Conservation (phyloP, 345 rosid genomes). For the Ceriops tagal region DNA sequence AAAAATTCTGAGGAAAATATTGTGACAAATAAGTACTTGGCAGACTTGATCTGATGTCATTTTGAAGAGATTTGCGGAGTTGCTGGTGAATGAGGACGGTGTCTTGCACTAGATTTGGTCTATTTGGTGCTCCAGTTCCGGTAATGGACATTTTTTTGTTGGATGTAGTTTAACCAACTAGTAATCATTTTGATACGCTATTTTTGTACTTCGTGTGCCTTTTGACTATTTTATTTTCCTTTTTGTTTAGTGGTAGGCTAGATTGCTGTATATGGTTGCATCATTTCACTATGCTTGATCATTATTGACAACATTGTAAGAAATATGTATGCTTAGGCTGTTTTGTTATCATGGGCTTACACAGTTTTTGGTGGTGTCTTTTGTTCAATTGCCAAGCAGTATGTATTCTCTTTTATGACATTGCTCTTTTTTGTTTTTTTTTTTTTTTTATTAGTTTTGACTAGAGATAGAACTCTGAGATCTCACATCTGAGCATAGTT, state of each 20-base stretch:
- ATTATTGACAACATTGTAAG: neutral
- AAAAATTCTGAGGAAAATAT: too few relatives aligned
- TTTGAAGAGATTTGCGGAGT: too few relatives aligned
- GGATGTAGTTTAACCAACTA: neutral
- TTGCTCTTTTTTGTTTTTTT: neutral
- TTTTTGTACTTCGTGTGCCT: neutral
- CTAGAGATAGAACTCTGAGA: slow-evolving; percentile 4
- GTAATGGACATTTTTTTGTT: neutral
- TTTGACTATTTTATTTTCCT: neutral
- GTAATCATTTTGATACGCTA: neutral
- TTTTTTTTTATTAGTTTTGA: neutral
- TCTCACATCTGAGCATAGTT: slow-evolving; percentile 1
- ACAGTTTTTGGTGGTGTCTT: neutral
- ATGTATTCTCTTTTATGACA: neutral
- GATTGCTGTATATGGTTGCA: neutral
- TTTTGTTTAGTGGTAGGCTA: too few relatives aligned
- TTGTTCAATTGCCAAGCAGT: neutral
- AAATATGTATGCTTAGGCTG: neutral
- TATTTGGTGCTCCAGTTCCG: neutral
- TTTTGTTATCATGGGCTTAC: neutral
- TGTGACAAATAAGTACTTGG: too few relatives aligned
- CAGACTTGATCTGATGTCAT: too few relatives aligned
- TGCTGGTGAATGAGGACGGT: too few relatives aligned
- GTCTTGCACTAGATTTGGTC: neutral
- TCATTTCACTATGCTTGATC: neutral